A percentile compares a stretch with the other conserved stretches of the same genome.
Evolutionary conservation across 176 grass and related monocot species (phyloP).

Genomic region (Cenchrus purpureus): DNA sequence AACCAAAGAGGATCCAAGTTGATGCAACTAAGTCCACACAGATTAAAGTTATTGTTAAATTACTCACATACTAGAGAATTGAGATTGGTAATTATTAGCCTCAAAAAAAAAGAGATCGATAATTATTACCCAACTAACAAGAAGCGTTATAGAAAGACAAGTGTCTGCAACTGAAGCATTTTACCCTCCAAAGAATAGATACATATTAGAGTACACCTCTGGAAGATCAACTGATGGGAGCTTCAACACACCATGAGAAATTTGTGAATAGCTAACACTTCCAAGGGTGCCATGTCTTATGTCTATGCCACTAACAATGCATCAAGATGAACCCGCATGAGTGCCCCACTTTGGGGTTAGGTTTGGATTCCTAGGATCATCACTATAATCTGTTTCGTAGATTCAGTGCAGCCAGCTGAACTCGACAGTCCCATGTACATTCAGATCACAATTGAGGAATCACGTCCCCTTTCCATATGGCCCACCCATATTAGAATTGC

Average conservation of each 20-base stretch:
- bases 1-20: neutral
- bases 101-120: neutral
- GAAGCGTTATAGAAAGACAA: neutral
- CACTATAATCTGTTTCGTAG: neutral
- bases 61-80: neutral
- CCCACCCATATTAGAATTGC: too few relatives aligned
- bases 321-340: neutral
- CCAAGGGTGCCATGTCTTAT: neutral
- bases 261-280: neutral
- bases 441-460: slow-evolving; percentile 7
- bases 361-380: neutral
- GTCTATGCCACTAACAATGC: neutral
- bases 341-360: neutral
- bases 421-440: neutral
- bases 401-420: neutral
- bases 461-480: neutral
- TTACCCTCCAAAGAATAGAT: neutral
- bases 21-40: neutral
- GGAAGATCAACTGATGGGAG: neutral
- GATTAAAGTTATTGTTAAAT: neutral
- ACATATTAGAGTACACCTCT: neutral
- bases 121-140: neutral
- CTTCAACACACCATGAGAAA: neutral
- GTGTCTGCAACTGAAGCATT: neutral
- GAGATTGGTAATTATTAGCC: neutral